Percentiles rank a stretch among this genome's conserved stretches.
Evolutionary conservation across 2,329 filamentous ascomycete species (phyloP).

Genomic region (Blastomyces parvus): DNA sequence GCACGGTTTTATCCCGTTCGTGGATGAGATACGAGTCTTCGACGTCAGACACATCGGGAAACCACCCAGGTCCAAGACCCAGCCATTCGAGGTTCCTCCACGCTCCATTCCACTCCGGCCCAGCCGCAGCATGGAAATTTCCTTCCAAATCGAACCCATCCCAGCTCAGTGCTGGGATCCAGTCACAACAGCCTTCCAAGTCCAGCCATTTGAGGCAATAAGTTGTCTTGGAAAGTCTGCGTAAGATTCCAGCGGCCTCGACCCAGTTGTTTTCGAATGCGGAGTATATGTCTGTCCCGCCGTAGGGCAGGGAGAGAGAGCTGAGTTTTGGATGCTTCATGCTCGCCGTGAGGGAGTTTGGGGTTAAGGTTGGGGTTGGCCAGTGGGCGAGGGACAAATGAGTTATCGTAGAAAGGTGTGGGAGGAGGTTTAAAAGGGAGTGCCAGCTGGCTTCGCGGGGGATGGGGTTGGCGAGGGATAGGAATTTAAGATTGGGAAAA

Average conservation of each 20-base stretch:
- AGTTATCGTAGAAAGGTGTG: conserved; percentile 47
- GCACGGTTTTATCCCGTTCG: conserved; percentile 1
- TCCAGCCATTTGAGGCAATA: conserved; percentile 55
- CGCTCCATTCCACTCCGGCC: conserved; percentile 38
- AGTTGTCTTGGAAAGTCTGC: conserved; percentile 46
- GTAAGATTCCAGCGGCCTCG: conserved; percentile 48
- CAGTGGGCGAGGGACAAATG: conserved; percentile 55
- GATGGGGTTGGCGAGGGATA: conserved; percentile 48
- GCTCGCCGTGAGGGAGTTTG: conserved; percentile 41
- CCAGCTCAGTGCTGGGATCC: conserved; percentile 46
- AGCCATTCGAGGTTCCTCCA: conserved; percentile 39
- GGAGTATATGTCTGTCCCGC: conserved; percentile 46
- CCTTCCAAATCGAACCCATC: conserved; percentile 24
- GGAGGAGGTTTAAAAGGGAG: conserved; percentile 45
- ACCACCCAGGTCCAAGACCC: conserved; percentile 35
- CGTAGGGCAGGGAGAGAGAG: conserved; percentile 37
- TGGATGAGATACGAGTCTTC: conserved; percentile 2
- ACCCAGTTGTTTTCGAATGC: conserved; percentile 46
- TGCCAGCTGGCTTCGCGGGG: conserved; percentile 43
- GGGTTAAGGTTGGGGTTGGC: conserved; percentile 50
- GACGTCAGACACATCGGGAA: conserved; percentile 17
- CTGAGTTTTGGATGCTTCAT: conserved; percentile 33
- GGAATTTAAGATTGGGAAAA: conserved; percentile 47
- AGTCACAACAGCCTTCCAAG: conserved; percentile 49
- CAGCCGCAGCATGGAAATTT: conserved; percentile 17